Conservation (phyloP, 441 rosid species). For the Pelargonium exstipulatum region DNA sequence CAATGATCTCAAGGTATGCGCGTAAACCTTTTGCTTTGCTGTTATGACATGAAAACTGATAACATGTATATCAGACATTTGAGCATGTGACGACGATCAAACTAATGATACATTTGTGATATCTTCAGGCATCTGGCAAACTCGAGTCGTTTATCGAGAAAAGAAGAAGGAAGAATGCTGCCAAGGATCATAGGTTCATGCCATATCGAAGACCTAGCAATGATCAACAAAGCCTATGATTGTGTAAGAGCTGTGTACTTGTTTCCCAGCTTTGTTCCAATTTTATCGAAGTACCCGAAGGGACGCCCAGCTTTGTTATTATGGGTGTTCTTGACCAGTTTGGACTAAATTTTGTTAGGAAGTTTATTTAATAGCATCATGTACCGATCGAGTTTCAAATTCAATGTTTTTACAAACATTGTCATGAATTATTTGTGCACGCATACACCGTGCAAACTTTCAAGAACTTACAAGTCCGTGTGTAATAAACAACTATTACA, state of each 20-base stretch:
- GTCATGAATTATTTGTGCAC: too few relatives aligned
- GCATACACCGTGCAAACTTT: too few relatives aligned
- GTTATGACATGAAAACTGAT: not conserved
- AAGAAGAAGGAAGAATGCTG: slow-evolving; percentile 71
- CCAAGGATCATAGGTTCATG: slow-evolving; percentile 73
- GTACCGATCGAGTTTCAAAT: too few relatives aligned
- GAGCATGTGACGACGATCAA: not conserved
- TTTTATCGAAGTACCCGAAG: too few relatives aligned
- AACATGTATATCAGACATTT: not conserved
- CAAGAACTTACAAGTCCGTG: too few relatives aligned
- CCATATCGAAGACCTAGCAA: slow-evolving; percentile 55
- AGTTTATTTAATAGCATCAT: too few relatives aligned
- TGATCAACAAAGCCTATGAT: slow-evolving; percentile 32
- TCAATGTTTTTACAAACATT: too few relatives aligned
- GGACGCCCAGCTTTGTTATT: too few relatives aligned
- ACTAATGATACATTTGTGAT: slow-evolving; percentile 11
- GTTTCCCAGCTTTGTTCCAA: too few relatives aligned
- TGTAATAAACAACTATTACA: too few relatives aligned
- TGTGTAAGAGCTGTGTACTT: not conserved
- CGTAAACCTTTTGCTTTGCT: not conserved
- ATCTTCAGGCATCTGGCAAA: slow-evolving; percentile 61
- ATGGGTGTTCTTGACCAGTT: too few relatives aligned
- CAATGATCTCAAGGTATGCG: slow-evolving; percentile 65
- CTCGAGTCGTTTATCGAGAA: slow-evolving; percentile 72
- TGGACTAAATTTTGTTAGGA: too few relatives aligned